phyloP scores from a whole-genome alignment of 176 grass and related monocot genomes.

The Zoysia pacifica region DNA sequence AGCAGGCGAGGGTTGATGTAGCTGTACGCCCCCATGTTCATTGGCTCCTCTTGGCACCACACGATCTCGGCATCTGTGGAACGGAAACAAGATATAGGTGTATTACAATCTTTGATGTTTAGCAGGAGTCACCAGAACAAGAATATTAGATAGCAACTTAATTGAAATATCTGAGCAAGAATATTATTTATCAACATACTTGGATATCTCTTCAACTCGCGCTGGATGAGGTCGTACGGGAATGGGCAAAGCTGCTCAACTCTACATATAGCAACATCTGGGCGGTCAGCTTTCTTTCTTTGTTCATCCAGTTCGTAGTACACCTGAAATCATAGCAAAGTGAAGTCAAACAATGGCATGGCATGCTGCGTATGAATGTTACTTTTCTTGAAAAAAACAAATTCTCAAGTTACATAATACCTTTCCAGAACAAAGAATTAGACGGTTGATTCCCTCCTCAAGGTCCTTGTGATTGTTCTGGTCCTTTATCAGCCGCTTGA shows the following conservation, averaged over 20 bases:
- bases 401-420: slow-evolving; percentile 5
- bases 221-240: slow-evolving; percentile 88
- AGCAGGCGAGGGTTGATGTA: slow-evolving; percentile 74
- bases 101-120: too few relatives aligned
- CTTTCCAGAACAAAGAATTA: slow-evolving; percentile 92
- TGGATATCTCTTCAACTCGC: slow-evolving; percentile 95
- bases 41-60: slow-evolving; percentile 97
- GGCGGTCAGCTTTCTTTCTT: slow-evolving; percentile 58
- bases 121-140: too few relatives aligned
- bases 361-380: too few relatives aligned
- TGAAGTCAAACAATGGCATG: too few relatives aligned
- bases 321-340: slow-evolving; percentile 46
- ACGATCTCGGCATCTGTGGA: slow-evolving; percentile 88
- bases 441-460: slow-evolving; percentile 77
- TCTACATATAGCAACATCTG: slow-evolving; percentile 86
- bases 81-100: not conserved
- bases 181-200: slow-evolving; percentile 43
- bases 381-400: too few relatives aligned
- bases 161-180: too few relatives aligned
- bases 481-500: slow-evolving; percentile 96
- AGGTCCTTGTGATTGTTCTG: slow-evolving; percentile 73
- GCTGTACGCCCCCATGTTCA: slow-evolving; percentile 93
- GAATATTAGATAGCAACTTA: too few relatives aligned
- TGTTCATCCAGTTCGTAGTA: slow-evolving; percentile 97
- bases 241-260: slow-evolving; percentile 91